These are phyloP conservation scores for Priceomyces castillae DNA, from an alignment of 805 yeast species.

Conservation along the genomic window DNA sequence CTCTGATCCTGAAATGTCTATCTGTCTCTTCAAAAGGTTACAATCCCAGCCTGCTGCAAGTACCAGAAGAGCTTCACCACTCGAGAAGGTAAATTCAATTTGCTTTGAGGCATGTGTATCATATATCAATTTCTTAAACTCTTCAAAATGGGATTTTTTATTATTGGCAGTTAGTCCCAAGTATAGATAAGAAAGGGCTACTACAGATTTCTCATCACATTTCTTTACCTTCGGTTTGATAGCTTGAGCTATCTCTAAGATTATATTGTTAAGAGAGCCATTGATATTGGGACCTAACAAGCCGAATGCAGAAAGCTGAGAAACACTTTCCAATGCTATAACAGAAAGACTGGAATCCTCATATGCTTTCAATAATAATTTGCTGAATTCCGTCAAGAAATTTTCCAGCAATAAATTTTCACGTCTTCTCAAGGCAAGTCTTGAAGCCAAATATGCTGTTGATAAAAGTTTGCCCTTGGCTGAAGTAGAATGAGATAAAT, in stretches of 20 bases:
- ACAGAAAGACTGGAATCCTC: constrained; percentile 21
- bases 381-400: constrained; percentile 10
- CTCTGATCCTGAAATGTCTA: constrained; percentile 50
- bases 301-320: constrained; percentile 48
- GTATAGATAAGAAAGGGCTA: constrained; percentile 55
- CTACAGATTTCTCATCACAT: constrained; percentile 56
- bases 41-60: constrained; percentile 78
- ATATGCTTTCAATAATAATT: constrained; percentile 12
- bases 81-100: constrained; percentile 69
- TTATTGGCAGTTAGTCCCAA: constrained; percentile 23
- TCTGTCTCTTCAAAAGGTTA: constrained; percentile 44
- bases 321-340: constrained; percentile 35
- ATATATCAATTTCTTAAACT: constrained; percentile 46
- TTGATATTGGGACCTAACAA: constrained; percentile 36
- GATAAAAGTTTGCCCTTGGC: constrained; percentile 27
- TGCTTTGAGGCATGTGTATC: constrained; percentile 66
- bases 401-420: constrained; percentile 12
- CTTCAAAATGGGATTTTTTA: constrained; percentile 17
- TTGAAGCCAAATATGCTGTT: constrained; percentile 45
- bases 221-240: constrained; percentile 47
- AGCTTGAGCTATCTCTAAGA: constrained; percentile 14
- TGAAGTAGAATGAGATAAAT: constrained; percentile 11
- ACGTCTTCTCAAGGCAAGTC: constrained; percentile 38
- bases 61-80: constrained; percentile 81
- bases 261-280: constrained; percentile 1